Base-by-base conservation (phyloP, 164 flowering plant species). In the Annona cherimola region DNA sequence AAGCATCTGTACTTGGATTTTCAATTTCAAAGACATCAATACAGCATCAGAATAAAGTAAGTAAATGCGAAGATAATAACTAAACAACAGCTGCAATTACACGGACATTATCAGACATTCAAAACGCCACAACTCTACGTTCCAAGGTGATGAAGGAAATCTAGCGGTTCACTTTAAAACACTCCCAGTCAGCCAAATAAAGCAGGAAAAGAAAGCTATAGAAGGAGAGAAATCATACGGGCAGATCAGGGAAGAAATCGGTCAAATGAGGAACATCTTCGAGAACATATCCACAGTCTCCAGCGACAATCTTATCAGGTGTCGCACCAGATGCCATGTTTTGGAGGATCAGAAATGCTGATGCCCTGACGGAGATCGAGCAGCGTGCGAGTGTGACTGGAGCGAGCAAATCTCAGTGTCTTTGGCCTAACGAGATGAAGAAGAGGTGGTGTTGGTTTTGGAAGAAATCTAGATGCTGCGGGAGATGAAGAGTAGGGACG, bases 191-290 rank as follows among this genome's bases (percentile, higher is more conserved):
- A 50, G 14, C 57, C n/a, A 42, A 43, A 42, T 41, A 6, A 43
- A 42, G 68, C 16, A 7, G 19, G 14, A 50, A 50, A 61, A 7
- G 19, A 50, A 50, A 50, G 20, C 46, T 3, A 42, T 5, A 57
- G 6, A 57, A 50, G 3, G 57, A 50, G 14, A 20, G 39, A 61
- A 26, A 42, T 59, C 80, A 42, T 81, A 88, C 91, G 75, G 84
- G 82, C 26, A 85, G 87, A 71, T 81, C 75, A 40, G 82, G 78
- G 45, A 87, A 70, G 76, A 82, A 89, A 80, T 87, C 94, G 45
- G 78, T 20, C 63, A 89, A 76, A 71, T 85, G 90, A 66, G 94
- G 94, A 39, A 88, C 89, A 61, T 86, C 90, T 75, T 88, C 90
- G 44, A 86, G 88, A 5, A 85, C 81, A 65, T 83, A 88, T 18